These are phyloP conservation scores for Aulographum hederae DNA, from an alignment of 2,329 filamentous ascomycete species.

Conservation along the genomic window DNA sequence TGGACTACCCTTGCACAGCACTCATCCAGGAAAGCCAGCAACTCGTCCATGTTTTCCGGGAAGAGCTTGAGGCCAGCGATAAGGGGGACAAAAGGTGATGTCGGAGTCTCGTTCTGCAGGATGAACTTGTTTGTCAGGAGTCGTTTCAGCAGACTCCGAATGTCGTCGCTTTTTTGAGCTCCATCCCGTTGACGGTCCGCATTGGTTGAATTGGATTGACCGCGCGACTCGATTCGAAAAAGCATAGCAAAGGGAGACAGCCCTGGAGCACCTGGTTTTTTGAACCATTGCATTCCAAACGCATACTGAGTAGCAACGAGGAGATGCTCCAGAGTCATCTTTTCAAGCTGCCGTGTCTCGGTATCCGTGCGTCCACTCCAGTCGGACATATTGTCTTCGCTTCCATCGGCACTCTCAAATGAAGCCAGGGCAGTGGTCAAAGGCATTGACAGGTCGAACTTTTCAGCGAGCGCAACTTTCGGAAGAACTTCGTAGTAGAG, in stretches of 20 bases:
- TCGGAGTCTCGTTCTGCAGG: conserved; percentile 29
- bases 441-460: conserved; percentile 70
- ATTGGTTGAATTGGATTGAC: too few relatives aligned
- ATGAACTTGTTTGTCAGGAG: conserved; percentile 49
- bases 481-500: conserved; percentile 78
- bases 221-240: too few relatives aligned
- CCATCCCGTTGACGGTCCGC: too few relatives aligned
- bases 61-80: conserved; percentile 25
- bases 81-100: conserved; percentile 23
- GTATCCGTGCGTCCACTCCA: conserved; percentile 9
- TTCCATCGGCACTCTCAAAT: conserved; percentile 25
- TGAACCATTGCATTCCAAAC: conserved; percentile 79
- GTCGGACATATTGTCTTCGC: background rate
- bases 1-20: conserved; percentile 58
- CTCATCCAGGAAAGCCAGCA: conserved; percentile 54
- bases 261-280: conserved; percentile 45
- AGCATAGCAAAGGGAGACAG: conserved; percentile 55
- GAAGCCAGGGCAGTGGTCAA: conserved; percentile 50
- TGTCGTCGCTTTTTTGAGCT: too few relatives aligned
- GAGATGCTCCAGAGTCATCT: conserved; percentile 65
- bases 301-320: conserved; percentile 66
- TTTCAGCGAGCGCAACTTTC: conserved; percentile 60
- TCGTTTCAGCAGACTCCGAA: conserved; percentile 37
- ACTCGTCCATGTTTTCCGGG: conserved; percentile 23
- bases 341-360: conserved; percentile 35